Conservation (phyloP, 208 protist genomes). For the Crithidia sp. region DNA sequence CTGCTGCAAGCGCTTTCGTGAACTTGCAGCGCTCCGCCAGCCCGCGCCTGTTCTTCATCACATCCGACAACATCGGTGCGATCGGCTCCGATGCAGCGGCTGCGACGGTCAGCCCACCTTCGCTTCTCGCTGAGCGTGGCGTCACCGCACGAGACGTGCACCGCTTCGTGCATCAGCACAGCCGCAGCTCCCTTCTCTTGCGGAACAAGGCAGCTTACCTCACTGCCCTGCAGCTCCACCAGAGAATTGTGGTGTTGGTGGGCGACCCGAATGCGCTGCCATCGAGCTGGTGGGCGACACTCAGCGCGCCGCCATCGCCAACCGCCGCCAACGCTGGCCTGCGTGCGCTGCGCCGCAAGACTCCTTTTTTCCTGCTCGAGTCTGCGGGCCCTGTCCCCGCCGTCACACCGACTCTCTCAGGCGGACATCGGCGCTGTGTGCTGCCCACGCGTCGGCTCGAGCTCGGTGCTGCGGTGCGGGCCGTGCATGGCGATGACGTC, state of each 20-base stretch:
- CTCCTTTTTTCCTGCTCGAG: constrained; percentile 14
- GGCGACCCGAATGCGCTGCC: neutral
- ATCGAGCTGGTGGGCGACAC: neutral
- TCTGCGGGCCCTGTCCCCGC: neutral
- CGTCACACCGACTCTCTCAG: neutral
- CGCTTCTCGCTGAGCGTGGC: neutral
- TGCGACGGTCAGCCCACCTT: neutral
- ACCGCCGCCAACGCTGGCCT: neutral
- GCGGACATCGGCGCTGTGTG: neutral
- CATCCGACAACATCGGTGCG: neutral
- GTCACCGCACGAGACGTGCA: constrained; percentile 2
- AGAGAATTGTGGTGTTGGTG: constrained; percentile 2
- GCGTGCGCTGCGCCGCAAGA: constrained; percentile 6
- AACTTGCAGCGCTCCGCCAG: constrained; percentile 5
- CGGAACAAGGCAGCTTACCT: neutral
- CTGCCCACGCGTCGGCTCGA: constrained; percentile 4
- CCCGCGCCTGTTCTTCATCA: neutral
- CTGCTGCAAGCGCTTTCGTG: neutral
- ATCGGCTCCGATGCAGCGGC: neutral
- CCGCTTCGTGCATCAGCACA: constrained; percentile 11
- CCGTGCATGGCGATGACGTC: neutral
- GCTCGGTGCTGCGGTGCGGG: neutral
- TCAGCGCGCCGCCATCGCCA: neutral
- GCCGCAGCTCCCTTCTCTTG: neutral
- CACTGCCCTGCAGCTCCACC: neutral